Conservation (phyloP, 148 eudicot genomes). For the Silene uniflora region DNA sequence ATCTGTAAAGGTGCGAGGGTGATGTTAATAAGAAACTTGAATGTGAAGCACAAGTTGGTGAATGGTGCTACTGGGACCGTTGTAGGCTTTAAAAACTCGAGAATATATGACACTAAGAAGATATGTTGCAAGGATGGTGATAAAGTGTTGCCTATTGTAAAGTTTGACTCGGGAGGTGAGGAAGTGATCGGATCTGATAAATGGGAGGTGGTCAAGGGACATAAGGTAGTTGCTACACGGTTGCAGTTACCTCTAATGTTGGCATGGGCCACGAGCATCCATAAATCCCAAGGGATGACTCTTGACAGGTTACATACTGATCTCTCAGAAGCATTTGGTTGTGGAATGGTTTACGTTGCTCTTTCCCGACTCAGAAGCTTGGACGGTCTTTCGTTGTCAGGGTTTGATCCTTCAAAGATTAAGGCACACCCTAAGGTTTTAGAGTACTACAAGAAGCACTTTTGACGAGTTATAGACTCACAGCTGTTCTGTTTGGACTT, state of each 20-base stretch:
- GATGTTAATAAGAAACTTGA: slow-evolving; percentile 52
- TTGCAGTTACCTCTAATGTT: slow-evolving; percentile 64
- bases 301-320: slow-evolving; percentile 59
- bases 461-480: not conserved
- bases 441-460: slow-evolving; percentile 41
- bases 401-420: slow-evolving; percentile 45
- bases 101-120: slow-evolving; percentile 3
- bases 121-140: slow-evolving; percentile 26
- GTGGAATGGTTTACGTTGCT: slow-evolving; percentile 77
- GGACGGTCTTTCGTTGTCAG: slow-evolving; percentile 57
- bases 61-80: slow-evolving; percentile 75
- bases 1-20: slow-evolving; percentile 59
- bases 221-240: slow-evolving; percentile 36
- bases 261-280: slow-evolving; percentile 82
- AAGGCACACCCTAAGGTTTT: slow-evolving; percentile 75
- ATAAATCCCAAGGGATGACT: slow-evolving; percentile 88
- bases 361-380: slow-evolving; percentile 64
- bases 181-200: slow-evolving; percentile 28
- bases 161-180: slow-evolving; percentile 52
- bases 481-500: not conserved
- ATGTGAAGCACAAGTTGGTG: slow-evolving; percentile 41
- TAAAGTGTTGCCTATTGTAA: slow-evolving; percentile 50
- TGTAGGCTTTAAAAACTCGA: slow-evolving; percentile 20
- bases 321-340: slow-evolving; percentile 57
- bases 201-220: slow-evolving; percentile 51